Conservation (phyloP, 352 stramenopile genomes). For the Pythium brassicae region DNA sequence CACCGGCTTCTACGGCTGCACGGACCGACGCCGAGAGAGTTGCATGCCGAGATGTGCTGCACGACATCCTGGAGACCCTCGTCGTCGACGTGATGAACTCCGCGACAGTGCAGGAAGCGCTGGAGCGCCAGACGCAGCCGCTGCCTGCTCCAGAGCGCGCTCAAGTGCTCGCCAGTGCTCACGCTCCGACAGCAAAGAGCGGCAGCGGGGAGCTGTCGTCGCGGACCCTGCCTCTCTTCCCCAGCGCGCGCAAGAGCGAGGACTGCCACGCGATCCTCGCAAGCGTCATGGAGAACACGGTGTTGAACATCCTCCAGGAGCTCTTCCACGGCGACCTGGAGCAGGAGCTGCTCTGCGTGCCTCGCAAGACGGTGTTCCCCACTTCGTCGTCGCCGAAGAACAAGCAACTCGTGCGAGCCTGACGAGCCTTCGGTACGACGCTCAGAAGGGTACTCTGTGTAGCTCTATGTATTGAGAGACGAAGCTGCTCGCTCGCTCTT, state of each 20-base stretch:
- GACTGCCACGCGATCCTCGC: constrained; percentile 64
- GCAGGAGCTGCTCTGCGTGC: constrained; percentile 59
- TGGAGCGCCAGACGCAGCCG: constrained; percentile 34
- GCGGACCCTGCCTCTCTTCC: constrained; percentile 13
- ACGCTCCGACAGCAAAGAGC: constrained; percentile 2
- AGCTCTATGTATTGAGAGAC: no score
- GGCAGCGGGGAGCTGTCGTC: neutral
- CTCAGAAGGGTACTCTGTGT: no score
- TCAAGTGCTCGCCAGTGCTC: constrained; percentile 12
- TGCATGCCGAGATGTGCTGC: constrained; percentile 38
- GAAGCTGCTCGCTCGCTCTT: neutral
- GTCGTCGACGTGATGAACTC: constrained; percentile 56
- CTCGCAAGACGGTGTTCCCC: constrained; percentile 53
- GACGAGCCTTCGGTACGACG: neutral
- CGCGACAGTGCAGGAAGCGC: constrained; percentile 34
- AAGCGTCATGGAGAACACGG: constrained; percentile 71
- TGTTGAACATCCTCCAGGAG: constrained; percentile 80
- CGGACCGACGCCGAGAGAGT: constrained; percentile 8
- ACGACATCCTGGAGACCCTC: constrained; percentile 54
- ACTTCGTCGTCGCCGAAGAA: constrained; percentile 14
- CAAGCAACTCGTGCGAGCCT: constrained; percentile 9
- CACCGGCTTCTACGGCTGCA: neutral
- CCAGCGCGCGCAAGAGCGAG: constrained; percentile 33
- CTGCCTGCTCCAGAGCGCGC: constrained; percentile 23
- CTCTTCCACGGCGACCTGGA: constrained; percentile 77